Conservation (phyloP, 345 rosid species). For the Linum usitatissimum region DNA sequence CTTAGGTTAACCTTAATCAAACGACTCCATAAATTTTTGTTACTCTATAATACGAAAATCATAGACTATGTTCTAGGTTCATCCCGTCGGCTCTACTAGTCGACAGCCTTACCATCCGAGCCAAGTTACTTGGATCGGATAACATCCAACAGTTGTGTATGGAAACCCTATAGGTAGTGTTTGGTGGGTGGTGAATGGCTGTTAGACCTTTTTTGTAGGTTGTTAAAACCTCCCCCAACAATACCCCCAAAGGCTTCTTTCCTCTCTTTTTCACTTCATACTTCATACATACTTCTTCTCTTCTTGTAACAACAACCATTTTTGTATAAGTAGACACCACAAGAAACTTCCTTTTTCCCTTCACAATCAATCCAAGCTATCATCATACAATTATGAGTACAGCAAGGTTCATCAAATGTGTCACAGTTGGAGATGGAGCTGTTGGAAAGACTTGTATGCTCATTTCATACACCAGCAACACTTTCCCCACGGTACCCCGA, state of each 20-base stretch:
- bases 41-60: too few species aligned
- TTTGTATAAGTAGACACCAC: too few species aligned
- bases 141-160: neutral
- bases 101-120: too few species aligned
- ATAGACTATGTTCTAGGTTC: too few species aligned
- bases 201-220: too few species aligned
- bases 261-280: neutral
- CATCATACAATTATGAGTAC: slow-evolving; percentile 36
- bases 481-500: slow-evolving; percentile 52
- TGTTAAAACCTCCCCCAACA: too few species aligned
- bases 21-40: too few species aligned
- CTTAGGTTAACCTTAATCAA: too few species aligned
- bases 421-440: slow-evolving; percentile 76
- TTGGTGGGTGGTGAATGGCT: neutral
- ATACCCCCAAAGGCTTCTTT: neutral
- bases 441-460: slow-evolving; percentile 85
- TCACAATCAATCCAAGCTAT: too few species aligned
- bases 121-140: too few species aligned
- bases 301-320: neutral
- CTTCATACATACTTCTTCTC: neutral
- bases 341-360: too few species aligned
- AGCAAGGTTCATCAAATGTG: slow-evolving; percentile 70
- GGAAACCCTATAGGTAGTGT: neutral
- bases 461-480: slow-evolving; percentile 69
- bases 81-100: too few species aligned